Percentiles rank a stretch among this genome's conserved stretches.
Conservation (phyloP, 352 stramenopile species). For the Globisporangium cederbergense region DNA sequence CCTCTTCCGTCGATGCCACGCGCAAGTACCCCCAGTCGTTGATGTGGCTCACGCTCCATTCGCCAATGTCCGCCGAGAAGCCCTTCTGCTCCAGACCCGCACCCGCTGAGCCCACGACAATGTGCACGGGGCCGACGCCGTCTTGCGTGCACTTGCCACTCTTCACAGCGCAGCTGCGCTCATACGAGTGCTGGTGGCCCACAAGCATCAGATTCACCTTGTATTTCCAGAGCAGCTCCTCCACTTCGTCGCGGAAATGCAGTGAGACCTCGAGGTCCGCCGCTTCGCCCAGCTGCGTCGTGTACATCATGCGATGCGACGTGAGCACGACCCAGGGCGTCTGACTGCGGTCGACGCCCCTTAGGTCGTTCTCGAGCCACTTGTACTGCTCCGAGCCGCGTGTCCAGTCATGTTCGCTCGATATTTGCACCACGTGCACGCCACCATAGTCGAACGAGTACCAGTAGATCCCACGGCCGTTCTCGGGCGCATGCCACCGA, state of each 20-base stretch:
- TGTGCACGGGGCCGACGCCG: constrained; percentile 77
- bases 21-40: constrained; percentile 80
- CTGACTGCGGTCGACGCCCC: constrained; percentile 68
- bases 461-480: constrained; percentile 77
- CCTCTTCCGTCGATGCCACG: constrained; percentile 51
- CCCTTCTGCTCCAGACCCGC: constrained; percentile 60
- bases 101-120: constrained; percentile 83
- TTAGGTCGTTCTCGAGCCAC: constrained; percentile 87
- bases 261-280: constrained; percentile 65
- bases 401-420: constrained; percentile 88
- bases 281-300: constrained; percentile 65
- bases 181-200: constrained; percentile 92
- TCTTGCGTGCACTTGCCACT: constrained; percentile 69
- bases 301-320: constrained; percentile 90
- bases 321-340: constrained; percentile 93
- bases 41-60: constrained; percentile 78
- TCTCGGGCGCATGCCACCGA: constrained; percentile 60
- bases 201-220: constrained; percentile 90
- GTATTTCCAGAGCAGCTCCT: constrained; percentile 85
- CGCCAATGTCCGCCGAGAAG: constrained; percentile 63
- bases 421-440: constrained; percentile 91
- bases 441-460: constrained; percentile 90
- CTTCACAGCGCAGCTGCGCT: constrained; percentile 84
- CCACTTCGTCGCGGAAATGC: constrained; percentile 86
- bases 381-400: constrained; percentile 84